Percentiles rank a stretch among this genome's conserved stretches.
Evolutionary conservation across 148 eudicot genomes (phyloP).

Genomic region (Fallopia convolvulus): DNA sequence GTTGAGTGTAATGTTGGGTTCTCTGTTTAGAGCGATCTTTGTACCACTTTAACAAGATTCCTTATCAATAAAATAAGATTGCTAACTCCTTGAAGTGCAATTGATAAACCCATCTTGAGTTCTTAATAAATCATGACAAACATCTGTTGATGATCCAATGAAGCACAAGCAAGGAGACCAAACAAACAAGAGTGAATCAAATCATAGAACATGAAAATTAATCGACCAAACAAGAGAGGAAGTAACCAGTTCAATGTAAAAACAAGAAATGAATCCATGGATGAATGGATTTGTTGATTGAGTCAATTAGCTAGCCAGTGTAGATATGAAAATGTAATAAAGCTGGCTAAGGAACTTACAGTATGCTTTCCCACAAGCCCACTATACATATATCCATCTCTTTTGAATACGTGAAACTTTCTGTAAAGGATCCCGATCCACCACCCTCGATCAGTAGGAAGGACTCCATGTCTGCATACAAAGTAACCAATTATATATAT

Average conservation of each 20-base stretch:
- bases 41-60: background rate
- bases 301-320: constrained; percentile 2
- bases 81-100: background rate
- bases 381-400: background rate
- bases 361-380: background rate
- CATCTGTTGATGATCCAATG: background rate
- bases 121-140: background rate
- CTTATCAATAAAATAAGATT: background rate
- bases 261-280: background rate
- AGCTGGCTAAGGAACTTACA: too few species aligned
- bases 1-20: background rate
- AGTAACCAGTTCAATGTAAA: too few species aligned
- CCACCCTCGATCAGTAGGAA: background rate
- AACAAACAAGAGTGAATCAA: background rate
- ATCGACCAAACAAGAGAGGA: too few species aligned
- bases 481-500: too few species aligned
- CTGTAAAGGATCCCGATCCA: background rate
- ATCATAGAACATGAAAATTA: too few species aligned
- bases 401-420: background rate
- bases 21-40: background rate
- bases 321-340: background rate
- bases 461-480: too few species aligned
- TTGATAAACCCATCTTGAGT: background rate
- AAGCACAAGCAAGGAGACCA: background rate
- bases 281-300: background rate